These are phyloP conservation scores for Paratrypanosoma confusum DNA, from an alignment of 208 protist species.

Conservation along the genomic window DNA sequence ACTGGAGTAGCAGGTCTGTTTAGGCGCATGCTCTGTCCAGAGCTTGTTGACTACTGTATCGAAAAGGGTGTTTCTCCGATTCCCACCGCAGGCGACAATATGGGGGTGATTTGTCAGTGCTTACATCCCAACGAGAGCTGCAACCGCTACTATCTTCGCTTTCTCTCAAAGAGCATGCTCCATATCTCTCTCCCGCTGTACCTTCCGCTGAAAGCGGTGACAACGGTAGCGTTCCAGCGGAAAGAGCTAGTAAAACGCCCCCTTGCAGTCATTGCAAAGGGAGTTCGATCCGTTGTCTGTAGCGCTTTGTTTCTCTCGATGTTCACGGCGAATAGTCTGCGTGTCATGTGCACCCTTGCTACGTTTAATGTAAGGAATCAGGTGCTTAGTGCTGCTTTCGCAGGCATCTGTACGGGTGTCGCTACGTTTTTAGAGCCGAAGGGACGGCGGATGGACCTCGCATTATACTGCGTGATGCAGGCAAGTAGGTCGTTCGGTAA, in stretches of 20 bases:
- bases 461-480: slow-evolving; percentile 71
- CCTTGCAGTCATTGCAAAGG: slow-evolving; percentile 22
- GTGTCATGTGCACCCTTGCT: slow-evolving; percentile 44
- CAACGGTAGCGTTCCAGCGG: slow-evolving; percentile 37
- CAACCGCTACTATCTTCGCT: slow-evolving; percentile 47
- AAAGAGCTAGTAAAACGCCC: slow-evolving; percentile 43
- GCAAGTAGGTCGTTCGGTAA: slow-evolving; percentile 67
- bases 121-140: slow-evolving; percentile 50
- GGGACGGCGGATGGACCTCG: slow-evolving; percentile 68
- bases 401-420: slow-evolving; percentile 45
- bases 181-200: slow-evolving; percentile 70
- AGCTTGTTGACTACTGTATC: slow-evolving; percentile 50
- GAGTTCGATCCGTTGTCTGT: slow-evolving; percentile 38
- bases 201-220: slow-evolving; percentile 52
- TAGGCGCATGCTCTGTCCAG: slow-evolving; percentile 42
- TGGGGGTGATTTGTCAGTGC: slow-evolving; percentile 26
- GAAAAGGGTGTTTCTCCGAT: slow-evolving; percentile 17
- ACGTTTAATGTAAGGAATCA: slow-evolving; percentile 43
- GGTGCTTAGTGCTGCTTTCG: slow-evolving; percentile 20
- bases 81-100: slow-evolving; percentile 11
- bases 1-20: slow-evolving; percentile 46
- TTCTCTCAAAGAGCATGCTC: slow-evolving; percentile 46
- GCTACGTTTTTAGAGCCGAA: slow-evolving; percentile 73
- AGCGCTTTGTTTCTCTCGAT: slow-evolving; percentile 71
- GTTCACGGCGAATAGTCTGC: slow-evolving; percentile 54